Evolutionary conservation across 345 rosid species (phyloP).

Genomic region (Gossypioides kirkii): DNA sequence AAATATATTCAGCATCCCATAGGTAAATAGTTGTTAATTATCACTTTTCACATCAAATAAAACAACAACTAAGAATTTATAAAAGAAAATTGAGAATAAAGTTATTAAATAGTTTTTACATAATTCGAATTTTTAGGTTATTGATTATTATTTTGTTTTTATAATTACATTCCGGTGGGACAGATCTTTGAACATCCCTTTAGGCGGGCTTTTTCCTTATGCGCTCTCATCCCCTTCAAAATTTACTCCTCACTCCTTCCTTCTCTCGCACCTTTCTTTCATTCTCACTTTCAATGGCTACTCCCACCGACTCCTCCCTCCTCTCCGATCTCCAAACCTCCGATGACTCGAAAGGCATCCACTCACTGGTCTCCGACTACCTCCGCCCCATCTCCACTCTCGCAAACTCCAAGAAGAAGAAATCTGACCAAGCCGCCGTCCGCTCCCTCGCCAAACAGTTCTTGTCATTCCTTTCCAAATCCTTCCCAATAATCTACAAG

Average conservation of each 20-base stretch:
- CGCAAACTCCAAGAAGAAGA: conserved; percentile 19
- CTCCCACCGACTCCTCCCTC: conserved; percentile 38
- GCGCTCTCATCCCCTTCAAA: background rate
- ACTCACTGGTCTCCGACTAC: conserved; percentile 47
- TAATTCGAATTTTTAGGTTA: no score
- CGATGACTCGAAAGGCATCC: conserved; percentile 27
- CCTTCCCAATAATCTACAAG: conserved; percentile 67
- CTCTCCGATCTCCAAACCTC: conserved; percentile 46
- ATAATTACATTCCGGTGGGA: background rate
- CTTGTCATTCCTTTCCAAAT: conserved; percentile 58
- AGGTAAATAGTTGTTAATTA: no score
- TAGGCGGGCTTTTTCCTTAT: conserved; percentile 2
- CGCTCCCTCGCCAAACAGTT: conserved; percentile 72
- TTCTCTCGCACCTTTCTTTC: background rate
- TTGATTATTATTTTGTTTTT: no score
- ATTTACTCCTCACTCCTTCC: background rate
- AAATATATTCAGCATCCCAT: no score
- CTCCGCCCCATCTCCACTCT: conserved; percentile 49
- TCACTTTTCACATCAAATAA: no score
- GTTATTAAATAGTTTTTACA: no score
- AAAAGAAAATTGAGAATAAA: no score
- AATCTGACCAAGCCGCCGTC: conserved; percentile 26
- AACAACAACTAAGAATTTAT: no score
- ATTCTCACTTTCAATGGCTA: conserved; percentile 32
- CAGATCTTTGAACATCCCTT: background rate